phyloP scores from a whole-genome alignment of 345 rosid species.

The Lagerstroemia speciosa region DNA sequence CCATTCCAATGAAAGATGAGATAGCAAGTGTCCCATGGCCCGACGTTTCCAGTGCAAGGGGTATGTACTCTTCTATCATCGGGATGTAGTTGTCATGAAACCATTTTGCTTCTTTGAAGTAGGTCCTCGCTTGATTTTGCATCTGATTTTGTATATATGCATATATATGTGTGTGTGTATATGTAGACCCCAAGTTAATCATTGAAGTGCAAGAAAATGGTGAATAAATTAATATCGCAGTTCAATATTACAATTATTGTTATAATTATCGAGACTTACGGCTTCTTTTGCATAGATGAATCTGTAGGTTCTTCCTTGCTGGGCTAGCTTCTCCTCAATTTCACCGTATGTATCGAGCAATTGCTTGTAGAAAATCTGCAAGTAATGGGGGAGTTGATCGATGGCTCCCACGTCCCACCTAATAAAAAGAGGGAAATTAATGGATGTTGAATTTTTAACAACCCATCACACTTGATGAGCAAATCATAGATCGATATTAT shows the following conservation, averaged over 20 bases:
- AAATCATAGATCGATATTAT: no score
- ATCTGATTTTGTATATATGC: slow-evolving; percentile 6
- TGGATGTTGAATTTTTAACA: no score
- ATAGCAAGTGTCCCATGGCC: slow-evolving; percentile 10
- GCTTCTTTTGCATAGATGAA: slow-evolving; percentile 18
- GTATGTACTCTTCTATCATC: slow-evolving; percentile 25
- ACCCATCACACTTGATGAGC: no score
- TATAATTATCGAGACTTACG: slow-evolving; percentile 8
- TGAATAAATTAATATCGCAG: no score
- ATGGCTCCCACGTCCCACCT: no score
- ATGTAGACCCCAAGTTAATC: no score
- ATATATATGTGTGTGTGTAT: no score
- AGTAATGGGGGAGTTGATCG: neutral
- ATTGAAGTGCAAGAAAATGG: no score
- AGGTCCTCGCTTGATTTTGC: slow-evolving; percentile 6
- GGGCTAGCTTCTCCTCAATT: neutral
- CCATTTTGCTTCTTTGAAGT: slow-evolving; percentile 27
- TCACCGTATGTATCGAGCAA: neutral
- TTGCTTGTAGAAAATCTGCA: neutral
- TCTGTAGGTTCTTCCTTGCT: neutral
- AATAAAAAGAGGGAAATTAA: no score
- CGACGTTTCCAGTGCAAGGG: slow-evolving; percentile 7
- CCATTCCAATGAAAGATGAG: slow-evolving; percentile 19
- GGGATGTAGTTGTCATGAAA: slow-evolving; percentile 10
- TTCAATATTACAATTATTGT: no score